These are phyloP conservation scores for Ambrosia artemisiifolia DNA, from an alignment of 129 eudicot species.

Conservation along the genomic window DNA sequence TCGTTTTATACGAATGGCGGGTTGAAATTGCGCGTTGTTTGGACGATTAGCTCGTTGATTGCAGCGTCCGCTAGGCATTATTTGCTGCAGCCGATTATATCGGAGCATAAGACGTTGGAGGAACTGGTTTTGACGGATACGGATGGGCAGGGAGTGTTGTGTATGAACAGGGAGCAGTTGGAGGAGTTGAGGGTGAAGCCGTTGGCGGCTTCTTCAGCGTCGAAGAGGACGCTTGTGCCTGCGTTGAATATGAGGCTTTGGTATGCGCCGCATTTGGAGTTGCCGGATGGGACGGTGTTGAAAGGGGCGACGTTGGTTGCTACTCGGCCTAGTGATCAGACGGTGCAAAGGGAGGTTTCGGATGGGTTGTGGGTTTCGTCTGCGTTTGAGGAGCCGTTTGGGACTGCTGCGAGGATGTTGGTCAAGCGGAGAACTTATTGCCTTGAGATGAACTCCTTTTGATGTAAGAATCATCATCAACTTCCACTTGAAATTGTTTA, in stretches of 20 bases:
- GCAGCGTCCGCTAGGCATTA: constrained; percentile 89
- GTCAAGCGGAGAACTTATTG: constrained; percentile 76
- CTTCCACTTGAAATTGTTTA: not conserved
- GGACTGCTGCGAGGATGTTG: constrained; percentile 81
- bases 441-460: constrained; percentile 80
- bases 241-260: constrained; percentile 91
- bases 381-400: constrained; percentile 78
- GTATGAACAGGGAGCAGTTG: constrained; percentile 84
- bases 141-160: constrained; percentile 82
- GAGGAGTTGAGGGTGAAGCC: constrained; percentile 98
- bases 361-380: constrained; percentile 68
- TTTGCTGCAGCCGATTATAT: constrained; percentile 67
- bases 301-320: constrained; percentile 91
- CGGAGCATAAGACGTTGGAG: constrained; percentile 69
- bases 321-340: constrained; percentile 73
- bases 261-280: constrained; percentile 86
- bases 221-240: constrained; percentile 80
- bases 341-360: constrained; percentile 44
- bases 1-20: constrained; percentile 89
- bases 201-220: constrained; percentile 70
- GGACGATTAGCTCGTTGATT: constrained; percentile 83
- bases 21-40: constrained; percentile 70
- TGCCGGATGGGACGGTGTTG: constrained; percentile 74
- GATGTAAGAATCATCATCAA: constrained; percentile 10
- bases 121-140: constrained; percentile 59